A percentile compares a stretch with the other conserved stretches of the same genome.
These are phyloP conservation scores for Boehmeria nivea DNA, from an alignment of 306 rosid species.

Conservation along the genomic window DNA sequence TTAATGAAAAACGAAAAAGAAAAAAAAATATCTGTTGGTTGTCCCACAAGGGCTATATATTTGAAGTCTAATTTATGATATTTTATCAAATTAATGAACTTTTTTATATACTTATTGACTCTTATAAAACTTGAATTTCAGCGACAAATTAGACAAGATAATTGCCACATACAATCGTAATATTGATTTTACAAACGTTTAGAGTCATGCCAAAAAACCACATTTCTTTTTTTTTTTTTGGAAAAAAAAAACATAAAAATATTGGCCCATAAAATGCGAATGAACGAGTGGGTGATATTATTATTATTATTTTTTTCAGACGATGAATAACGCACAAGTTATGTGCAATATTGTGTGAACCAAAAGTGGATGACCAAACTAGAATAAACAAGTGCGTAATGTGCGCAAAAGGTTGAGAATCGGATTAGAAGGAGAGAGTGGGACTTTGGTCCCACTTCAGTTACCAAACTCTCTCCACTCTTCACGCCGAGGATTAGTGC, in stretches of 20 bases:
- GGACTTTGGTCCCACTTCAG: constrained; percentile 26
- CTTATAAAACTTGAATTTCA: no score
- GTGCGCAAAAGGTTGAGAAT: constrained; percentile 11
- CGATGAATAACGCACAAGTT: neutral
- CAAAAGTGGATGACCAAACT: neutral
- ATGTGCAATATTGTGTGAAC: neutral
- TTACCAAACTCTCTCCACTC: constrained; percentile 34
- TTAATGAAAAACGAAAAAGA: neutral
- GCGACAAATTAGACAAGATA: no score
- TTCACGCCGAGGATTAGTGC: constrained; percentile 24
- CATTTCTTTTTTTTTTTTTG: neutral
- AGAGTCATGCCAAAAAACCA: no score
- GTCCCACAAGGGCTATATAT: neutral
- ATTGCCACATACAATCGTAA: no score
- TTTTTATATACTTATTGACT: no score
- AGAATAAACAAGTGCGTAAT: constrained; percentile 8
- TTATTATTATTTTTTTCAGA: neutral
- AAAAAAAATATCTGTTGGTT: neutral
- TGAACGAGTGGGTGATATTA: neutral
- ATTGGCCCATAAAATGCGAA: neutral
- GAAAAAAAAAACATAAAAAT: neutral
- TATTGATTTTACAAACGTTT: no score
- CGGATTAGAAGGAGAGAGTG: constrained; percentile 20
- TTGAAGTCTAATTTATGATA: no score
- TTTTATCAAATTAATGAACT: no score